These are phyloP conservation scores for Zychaea mexicana DNA, from an alignment of 371 early-diverging fungal species.

Conservation along the genomic window DNA sequence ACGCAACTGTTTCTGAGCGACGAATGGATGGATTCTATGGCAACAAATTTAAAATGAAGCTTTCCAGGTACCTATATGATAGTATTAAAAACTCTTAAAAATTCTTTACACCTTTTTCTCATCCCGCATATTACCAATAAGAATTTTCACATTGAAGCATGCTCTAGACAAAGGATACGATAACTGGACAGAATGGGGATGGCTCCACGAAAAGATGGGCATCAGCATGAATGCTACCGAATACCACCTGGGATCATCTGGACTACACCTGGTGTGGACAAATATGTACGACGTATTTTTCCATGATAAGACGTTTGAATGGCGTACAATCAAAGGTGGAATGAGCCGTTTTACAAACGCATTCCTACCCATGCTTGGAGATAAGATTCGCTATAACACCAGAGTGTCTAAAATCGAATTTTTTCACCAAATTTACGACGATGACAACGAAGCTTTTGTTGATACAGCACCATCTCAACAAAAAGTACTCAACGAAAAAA, in stretches of 20 bases:
- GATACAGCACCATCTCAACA: too few species aligned
- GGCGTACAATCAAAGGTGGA: slow-evolving; percentile 35
- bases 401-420: slow-evolving; percentile 23
- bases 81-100: background rate
- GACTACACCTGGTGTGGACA: slow-evolving; percentile 16
- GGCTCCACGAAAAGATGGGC: slow-evolving; percentile 35
- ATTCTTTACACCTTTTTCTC: too few species aligned
- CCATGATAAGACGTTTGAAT: slow-evolving; percentile 16
- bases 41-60: slow-evolving; percentile 27
- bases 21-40: slow-evolving; percentile 25
- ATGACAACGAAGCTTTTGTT: slow-evolving; percentile 2
- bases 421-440: background rate
- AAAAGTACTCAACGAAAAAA: background rate
- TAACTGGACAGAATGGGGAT: slow-evolving; percentile 35
- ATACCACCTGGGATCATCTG: slow-evolving; percentile 17
- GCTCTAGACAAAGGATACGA: slow-evolving; percentile 29
- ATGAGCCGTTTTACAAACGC: slow-evolving; percentile 30
- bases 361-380: slow-evolving; percentile 29
- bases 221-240: slow-evolving; percentile 26
- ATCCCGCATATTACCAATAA: background rate
- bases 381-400: slow-evolving; percentile 26
- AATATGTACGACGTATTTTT: slow-evolving; percentile 29
- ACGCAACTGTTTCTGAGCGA: slow-evolving; percentile 10
- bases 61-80: slow-evolving; percentile 1
- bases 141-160: slow-evolving; percentile 7